These are phyloP conservation scores for Taxillus chinensis DNA, from an alignment of 164 flowering plant species.

Conservation along the genomic window DNA sequence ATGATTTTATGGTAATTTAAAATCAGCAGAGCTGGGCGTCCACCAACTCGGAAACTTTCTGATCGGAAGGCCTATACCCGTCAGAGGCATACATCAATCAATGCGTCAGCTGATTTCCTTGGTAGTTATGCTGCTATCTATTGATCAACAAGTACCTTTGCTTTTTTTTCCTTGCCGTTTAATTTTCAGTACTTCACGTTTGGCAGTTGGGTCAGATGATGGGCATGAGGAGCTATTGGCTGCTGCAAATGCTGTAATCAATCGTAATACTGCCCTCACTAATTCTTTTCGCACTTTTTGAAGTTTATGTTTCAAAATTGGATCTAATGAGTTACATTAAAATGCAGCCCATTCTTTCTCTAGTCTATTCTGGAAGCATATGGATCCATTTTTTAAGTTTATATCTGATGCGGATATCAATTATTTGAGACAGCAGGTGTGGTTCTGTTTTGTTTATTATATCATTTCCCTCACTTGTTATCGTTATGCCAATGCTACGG, in stretches of 20 bases:
- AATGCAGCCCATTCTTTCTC: conserved; percentile 49
- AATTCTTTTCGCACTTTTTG: not conserved
- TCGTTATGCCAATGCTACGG: too few relatives aligned
- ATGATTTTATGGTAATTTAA: conserved; percentile 11
- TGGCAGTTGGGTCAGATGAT: conserved; percentile 62
- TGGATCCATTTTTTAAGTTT: conserved; percentile 63
- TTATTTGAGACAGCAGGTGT: conserved; percentile 65
- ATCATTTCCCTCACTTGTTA: not conserved
- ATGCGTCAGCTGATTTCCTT: conserved; percentile 44
- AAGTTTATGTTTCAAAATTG: conserved; percentile 3
- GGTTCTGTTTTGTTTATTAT: not conserved
- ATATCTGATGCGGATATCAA: conserved; percentile 46
- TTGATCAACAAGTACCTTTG: not conserved
- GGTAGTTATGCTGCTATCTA: conserved; percentile 27
- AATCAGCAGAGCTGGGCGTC: conserved; percentile 75
- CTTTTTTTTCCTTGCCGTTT: conserved; percentile 1
- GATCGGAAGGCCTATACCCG: conserved; percentile 73
- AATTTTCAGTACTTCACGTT: conserved; percentile 2
- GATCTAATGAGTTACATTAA: conserved; percentile 5
- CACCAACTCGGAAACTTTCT: conserved; percentile 67
- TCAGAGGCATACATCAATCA: conserved; percentile 40
- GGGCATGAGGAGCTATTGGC: conserved; percentile 73
- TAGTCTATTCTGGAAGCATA: conserved; percentile 64
- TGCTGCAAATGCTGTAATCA: conserved; percentile 65
- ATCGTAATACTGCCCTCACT: conserved; percentile 29